Evolutionary conservation across 2,329 filamentous ascomycete genomes (phyloP), one percentile per base, ranked within the genome.

Genomic region (Microascus cirrosus): DNA sequence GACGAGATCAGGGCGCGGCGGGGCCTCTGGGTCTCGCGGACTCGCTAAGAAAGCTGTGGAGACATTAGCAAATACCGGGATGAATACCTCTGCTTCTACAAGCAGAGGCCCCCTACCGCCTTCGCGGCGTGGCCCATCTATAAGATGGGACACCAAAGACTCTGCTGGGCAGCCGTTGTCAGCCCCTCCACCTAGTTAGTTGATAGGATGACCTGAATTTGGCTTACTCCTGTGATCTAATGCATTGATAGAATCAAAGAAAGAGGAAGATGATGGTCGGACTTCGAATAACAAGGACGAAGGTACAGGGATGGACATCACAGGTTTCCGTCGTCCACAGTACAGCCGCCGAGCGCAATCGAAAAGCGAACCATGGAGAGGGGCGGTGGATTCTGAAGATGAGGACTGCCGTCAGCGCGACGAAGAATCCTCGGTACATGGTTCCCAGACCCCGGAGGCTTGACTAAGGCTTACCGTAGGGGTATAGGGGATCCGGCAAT

Each of bases 321-420:
- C 55, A 3, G 20, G 18, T 18, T 57, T 68, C 53, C 71, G 69
- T 53, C 61, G 64, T 20, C 71, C 71, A 12, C 66, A 66, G 32
- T 77, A 77, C 59, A 76, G 72, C 53, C 70, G 74, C n/a, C 70
- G 75, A 42, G 67, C 73, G 24, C 73, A 78, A 60, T 77, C 75
- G 53, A 77, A 73, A 63, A 79, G 76, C 60, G 76, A 79, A 63
- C 74, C 75, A 35, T 66, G 48, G 12, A 20, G 20, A 35, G 24
- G 12, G 13, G 22, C 24, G 5, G 20, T 20, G n/a, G 55, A 57
- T 24, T 57, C 55, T 15, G 55, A 57, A n/a, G 55, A 57, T 11
- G 55, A 35, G 4, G 12, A 39, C 15, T 32, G 24, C 3, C 42
- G 24, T 10, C 51, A 22, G 24, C 8, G 13, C 6, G 24, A 34